Evolutionary conservation across 495 filamentous ascomycete species (phyloP).

Genomic region (Clavariopsis aquatica): DNA sequence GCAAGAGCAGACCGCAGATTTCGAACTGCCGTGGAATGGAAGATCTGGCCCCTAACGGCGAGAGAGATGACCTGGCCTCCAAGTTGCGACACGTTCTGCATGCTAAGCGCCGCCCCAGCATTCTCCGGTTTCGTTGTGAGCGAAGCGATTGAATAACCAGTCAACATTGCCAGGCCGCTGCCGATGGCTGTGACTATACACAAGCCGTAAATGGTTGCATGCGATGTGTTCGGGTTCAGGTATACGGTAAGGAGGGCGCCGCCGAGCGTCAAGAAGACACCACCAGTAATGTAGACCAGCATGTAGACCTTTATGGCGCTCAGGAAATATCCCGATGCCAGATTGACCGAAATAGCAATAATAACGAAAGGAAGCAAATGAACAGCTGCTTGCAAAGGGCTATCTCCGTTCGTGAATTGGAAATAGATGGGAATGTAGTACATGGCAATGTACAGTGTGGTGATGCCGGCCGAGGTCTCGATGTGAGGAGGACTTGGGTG

Average conservation of each 20-base stretch:
- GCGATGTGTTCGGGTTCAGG: neutral
- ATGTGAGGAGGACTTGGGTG: constrained; percentile 51
- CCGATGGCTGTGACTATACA: constrained; percentile 9
- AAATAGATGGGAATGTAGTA: constrained; percentile 51
- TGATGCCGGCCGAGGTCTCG: constrained; percentile 43
- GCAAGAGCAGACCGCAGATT: neutral
- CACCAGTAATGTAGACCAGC: neutral
- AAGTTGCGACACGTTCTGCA: constrained; percentile 13
- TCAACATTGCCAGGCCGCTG: constrained; percentile 1
- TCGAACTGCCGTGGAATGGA: constrained; percentile 1
- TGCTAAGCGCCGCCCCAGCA: constrained; percentile 2
- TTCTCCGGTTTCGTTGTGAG: constrained; percentile 6
- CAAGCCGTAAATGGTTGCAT: constrained; percentile 10
- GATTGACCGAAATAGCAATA: neutral
- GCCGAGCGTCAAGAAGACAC: neutral
- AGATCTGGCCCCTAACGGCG: constrained; percentile 3
- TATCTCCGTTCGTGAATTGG: constrained; percentile 57
- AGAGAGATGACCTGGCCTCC: constrained; percentile 14
- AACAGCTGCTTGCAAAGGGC: constrained; percentile 54
- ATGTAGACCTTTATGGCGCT: neutral
- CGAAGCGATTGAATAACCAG: constrained; percentile 9
- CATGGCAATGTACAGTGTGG: constrained; percentile 47
- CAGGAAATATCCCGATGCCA: neutral
- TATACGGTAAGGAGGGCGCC: constrained; percentile 5
- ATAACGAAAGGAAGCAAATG: constrained; percentile 61